Conservation (phyloP, 352 stramenopile genomes). For the Globisporangium nunn region DNA sequence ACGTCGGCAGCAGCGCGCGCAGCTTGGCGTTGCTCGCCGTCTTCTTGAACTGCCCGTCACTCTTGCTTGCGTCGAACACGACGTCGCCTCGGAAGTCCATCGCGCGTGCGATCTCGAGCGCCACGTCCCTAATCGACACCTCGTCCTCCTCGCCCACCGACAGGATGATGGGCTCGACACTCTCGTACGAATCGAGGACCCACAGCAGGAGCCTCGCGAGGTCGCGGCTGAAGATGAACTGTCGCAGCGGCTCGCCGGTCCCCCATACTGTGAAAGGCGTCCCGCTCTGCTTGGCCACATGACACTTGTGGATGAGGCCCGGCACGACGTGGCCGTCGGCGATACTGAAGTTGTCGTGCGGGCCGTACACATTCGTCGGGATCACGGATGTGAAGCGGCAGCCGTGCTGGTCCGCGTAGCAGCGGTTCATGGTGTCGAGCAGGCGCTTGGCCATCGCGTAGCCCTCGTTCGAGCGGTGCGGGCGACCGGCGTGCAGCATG, state of each 20-base stretch:
- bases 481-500: slow-evolving; percentile 90
- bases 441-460: slow-evolving; percentile 98
- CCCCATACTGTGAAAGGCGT: slow-evolving; percentile 94
- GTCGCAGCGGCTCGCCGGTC: slow-evolving; percentile 90
- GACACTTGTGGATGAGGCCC: slow-evolving; percentile 98
- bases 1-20: slow-evolving; percentile 75
- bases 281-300: slow-evolving; percentile 89
- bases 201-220: slow-evolving; percentile 92
- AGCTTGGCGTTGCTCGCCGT: slow-evolving; percentile 97
- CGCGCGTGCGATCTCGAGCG: slow-evolving; percentile 56
- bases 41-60: slow-evolving; percentile 99
- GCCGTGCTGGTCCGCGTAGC: slow-evolving; percentile 94
- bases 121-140: slow-evolving; percentile 94
- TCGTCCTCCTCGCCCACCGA: slow-evolving; percentile 93
- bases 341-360: slow-evolving; percentile 98
- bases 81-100: slow-evolving; percentile 84
- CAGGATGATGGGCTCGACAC: slow-evolving; percentile 95
- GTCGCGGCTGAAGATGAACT: slow-evolving; percentile 98
- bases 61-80: slow-evolving; percentile 90
- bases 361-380: slow-evolving; percentile 99
- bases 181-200: slow-evolving; percentile 58
- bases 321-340: slow-evolving; percentile 97
- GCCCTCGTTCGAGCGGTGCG: slow-evolving; percentile 83
- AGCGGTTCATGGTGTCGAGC: slow-evolving; percentile 97
- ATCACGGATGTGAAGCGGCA: slow-evolving; percentile 99